Conservation (phyloP, 129 eudicot species). For the Erigeron canadensis region DNA sequence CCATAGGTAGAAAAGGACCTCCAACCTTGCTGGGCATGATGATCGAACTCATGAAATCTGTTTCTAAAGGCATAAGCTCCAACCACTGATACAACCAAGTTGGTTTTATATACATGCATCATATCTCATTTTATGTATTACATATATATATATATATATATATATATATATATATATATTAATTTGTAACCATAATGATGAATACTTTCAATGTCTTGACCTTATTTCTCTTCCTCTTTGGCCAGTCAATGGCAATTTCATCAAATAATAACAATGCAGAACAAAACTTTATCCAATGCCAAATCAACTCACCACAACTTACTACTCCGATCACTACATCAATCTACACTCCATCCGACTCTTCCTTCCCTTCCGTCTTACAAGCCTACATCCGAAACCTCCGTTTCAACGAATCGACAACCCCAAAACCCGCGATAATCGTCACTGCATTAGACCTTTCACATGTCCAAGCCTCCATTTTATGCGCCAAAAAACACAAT, state of each 20-base stretch:
- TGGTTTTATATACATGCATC: too few relatives aligned
- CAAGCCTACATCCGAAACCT: constrained; percentile 44
- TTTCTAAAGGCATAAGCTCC: too few relatives aligned
- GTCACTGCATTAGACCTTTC: constrained; percentile 45
- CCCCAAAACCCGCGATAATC: constrained; percentile 44
- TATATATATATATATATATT: too few relatives aligned
- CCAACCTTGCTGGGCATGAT: too few relatives aligned
- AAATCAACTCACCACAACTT: constrained; percentile 25
- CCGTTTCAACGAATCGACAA: constrained; percentile 39
- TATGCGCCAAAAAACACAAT: constrained; percentile 33
- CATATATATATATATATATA: too few relatives aligned
- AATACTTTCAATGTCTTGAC: constrained; percentile 7
- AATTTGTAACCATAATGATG: constrained; percentile 16
- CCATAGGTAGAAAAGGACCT: too few relatives aligned
- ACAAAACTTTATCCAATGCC: constrained; percentile 33
- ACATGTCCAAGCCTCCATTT: constrained; percentile 42
- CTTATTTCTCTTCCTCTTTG: constrained; percentile 21
- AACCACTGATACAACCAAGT: too few relatives aligned
- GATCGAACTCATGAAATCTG: too few relatives aligned
- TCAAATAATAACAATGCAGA: neutral
- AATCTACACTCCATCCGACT: constrained; percentile 38
- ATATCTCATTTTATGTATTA: too few relatives aligned
- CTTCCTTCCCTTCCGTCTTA: constrained; percentile 35
- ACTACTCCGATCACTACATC: constrained; percentile 38
- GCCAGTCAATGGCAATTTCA: constrained; percentile 22